Evolutionary conservation across 2,329 filamentous ascomycete genomes (phyloP).

Genomic region (Talaromyces pinophilus): DNA sequence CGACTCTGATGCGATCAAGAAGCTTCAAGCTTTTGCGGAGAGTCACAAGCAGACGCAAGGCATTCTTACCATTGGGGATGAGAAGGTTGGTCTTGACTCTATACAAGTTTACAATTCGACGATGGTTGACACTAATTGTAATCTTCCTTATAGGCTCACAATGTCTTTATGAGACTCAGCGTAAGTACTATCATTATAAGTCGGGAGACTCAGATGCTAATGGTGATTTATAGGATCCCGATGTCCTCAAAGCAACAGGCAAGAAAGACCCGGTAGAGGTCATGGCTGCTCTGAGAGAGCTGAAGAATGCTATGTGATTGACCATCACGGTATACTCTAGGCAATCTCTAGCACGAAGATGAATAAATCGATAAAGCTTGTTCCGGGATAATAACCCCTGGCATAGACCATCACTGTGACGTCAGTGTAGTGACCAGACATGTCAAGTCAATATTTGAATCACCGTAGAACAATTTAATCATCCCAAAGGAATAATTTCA

Average conservation of each 20-base stretch:
- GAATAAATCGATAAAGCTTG: neutral
- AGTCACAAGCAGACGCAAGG: conserved; percentile 87
- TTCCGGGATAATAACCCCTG: neutral
- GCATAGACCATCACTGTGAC: conserved; percentile 11
- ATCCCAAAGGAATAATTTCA: neutral
- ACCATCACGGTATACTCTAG: too few species aligned
- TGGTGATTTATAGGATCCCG: conserved; percentile 63
- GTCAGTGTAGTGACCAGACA: neutral
- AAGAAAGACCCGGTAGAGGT: conserved; percentile 78
- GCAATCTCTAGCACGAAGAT: neutral
- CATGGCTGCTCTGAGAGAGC: conserved; percentile 80
- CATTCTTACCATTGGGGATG: conserved; percentile 93
- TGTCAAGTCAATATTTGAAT: neutral
- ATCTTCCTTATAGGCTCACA: conserved; percentile 68
- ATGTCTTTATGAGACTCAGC: conserved; percentile 90
- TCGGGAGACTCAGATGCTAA: neutral
- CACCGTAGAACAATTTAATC: neutral
- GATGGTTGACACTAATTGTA: conserved; percentile 19
- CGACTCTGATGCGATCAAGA: conserved; percentile 73
- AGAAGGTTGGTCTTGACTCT: conserved; percentile 67
- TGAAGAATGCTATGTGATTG: conserved; percentile 65
- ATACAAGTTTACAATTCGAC: neutral
- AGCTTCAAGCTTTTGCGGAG: conserved; percentile 73
- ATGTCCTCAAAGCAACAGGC: conserved; percentile 79
- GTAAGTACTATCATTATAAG: conserved; percentile 50